Base-by-base conservation (phyloP, 345 rosid species). In the Gossypioides kirkii region DNA sequence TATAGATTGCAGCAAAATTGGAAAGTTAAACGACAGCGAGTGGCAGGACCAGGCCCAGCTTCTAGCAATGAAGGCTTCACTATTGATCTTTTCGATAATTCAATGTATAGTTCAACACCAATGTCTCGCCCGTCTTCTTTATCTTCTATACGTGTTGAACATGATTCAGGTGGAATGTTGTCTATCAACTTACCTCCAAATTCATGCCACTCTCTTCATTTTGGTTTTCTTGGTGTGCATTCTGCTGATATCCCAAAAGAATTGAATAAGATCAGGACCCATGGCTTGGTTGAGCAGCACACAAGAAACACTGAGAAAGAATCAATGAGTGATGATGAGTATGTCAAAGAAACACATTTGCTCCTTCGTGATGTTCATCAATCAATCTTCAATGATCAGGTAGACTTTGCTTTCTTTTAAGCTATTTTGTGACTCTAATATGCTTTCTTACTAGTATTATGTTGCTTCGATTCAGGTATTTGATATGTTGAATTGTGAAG, bases 1-100 rank as follows among this genome's bases (percentile, higher is more conserved):
- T 54, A 84, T 84, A 92, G 99, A 81, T 89, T 95, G 91, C 99
- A 95, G 98, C 92, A 86, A 84, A 94, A 92, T 80, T 94, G 99
- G 98, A 94, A 94, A 86, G 86, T 94, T 74, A 92, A 95, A 80
- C 87, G 97, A 78, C 98, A 86, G 83, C 95, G 98, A 17, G 62
- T 88, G 74, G 89, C 89, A 72, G 80, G 88, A 74, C 73, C 84
- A 75, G 79, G 89, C 73, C 74, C 83, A 75, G 79, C 83, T 63
- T 78, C 93, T 54, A 80, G 89, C 81, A 92, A 79, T 55, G 99
- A 90, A 82, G 94, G 96, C 41, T 94, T 94, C 87, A 86, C 90
- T 26, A 77, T 94, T 79, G 98, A 90, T 78, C 92, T 92, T 79
- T 90, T 88, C 74, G 96, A 92, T 77, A 89, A 77, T 78, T 85